Evolutionary conservation across 345 rosid genomes (phyloP).

Genomic region (Psidium friedrichsthalianum): DNA sequence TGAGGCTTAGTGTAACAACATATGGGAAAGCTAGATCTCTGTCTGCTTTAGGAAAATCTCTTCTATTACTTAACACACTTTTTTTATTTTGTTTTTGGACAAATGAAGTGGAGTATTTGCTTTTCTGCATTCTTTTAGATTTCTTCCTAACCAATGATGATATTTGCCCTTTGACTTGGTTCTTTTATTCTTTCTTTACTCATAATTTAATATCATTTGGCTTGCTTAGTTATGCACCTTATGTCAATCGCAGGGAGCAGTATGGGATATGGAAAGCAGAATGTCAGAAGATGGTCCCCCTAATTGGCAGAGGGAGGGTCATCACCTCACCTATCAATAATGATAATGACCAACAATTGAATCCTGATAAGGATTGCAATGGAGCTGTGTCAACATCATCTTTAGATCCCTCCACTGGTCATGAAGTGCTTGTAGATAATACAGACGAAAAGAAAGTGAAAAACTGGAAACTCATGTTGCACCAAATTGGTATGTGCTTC

Average conservation of each 20-base stretch:
- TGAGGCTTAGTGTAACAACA: not conserved
- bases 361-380: slow-evolving; percentile 12
- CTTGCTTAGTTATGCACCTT: not conserved
- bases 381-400: slow-evolving; percentile 19
- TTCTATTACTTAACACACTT: not conserved
- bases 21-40: not conserved
- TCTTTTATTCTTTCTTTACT: not conserved
- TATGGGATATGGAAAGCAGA: slow-evolving; percentile 64
- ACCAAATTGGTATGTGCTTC: slow-evolving; percentile 67
- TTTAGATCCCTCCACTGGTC: not conserved
- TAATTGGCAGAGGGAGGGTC: slow-evolving; percentile 68
- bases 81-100: not conserved
- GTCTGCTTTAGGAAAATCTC: not conserved
- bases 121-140: not conserved
- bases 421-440: not conserved
- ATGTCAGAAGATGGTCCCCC: slow-evolving; percentile 70
- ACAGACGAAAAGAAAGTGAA: slow-evolving; percentile 38
- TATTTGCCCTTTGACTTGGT: not conserved
- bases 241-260: slow-evolving; percentile 44
- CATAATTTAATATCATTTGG: not conserved
- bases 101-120: not conserved
- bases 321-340: slow-evolving; percentile 50
- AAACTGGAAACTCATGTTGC: slow-evolving; percentile 76
- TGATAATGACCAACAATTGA: slow-evolving; percentile 51
- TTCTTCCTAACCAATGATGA: not conserved